phyloP scores from a whole-genome alignment of 202 grass and related monocot genomes.

The Carex sylvatica region DNA sequence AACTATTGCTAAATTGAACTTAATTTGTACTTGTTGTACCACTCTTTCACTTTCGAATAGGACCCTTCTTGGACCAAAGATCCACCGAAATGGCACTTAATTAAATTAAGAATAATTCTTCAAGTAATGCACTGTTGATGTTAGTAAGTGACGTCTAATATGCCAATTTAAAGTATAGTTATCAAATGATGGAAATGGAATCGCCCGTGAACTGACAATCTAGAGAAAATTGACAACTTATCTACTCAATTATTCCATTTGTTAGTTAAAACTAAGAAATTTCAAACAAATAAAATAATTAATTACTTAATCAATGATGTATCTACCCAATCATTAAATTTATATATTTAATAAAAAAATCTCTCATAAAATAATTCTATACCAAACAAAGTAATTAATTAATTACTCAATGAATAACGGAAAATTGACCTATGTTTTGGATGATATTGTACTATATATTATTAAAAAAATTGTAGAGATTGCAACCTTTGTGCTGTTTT shows the following conservation, averaged over 20 bases:
- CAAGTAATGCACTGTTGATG: neutral
- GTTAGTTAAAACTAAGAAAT: conserved; percentile 6
- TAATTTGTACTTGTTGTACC: conserved; percentile 14
- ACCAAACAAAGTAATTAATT: neutral
- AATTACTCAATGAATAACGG: neutral
- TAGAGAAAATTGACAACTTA: conserved; percentile 13
- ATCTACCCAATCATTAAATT: conserved; percentile 4
- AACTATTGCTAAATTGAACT: conserved; percentile 3
- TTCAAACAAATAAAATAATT: neutral
- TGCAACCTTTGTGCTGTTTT: too few species aligned
- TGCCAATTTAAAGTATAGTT: conserved; percentile 24
- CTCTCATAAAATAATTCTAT: neutral
- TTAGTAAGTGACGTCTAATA: conserved; percentile 14
- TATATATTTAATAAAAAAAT: neutral
- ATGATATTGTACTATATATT: neutral
- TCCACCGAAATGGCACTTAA: neutral
- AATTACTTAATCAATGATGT: neutral
- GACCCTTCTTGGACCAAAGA: neutral
- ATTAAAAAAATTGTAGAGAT: neutral
- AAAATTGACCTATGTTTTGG: neutral
- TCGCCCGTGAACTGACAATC: conserved; percentile 21
- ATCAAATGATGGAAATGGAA: conserved; percentile 6
- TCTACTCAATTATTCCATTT: conserved; percentile 20
- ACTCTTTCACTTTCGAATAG: neutral
- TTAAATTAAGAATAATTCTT: neutral